Percentiles rank a stretch among this genome's conserved stretches.
phyloP scores from a whole-genome alignment of 805 yeast genomes.

The Saccharomycopsis javanensis region DNA sequence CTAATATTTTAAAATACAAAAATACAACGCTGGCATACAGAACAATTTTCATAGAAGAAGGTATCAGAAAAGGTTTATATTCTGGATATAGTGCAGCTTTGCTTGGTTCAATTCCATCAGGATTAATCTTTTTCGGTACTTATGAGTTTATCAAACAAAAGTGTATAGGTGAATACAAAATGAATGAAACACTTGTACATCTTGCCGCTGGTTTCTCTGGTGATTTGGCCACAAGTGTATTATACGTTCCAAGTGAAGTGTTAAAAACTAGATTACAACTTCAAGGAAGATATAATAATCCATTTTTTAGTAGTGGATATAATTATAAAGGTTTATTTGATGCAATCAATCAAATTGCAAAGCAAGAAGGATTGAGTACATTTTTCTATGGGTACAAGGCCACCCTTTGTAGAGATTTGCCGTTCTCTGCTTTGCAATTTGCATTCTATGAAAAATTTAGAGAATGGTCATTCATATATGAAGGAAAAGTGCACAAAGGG shows the following conservation, averaged over 20 bases:
- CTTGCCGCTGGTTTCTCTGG: conserved; percentile 87
- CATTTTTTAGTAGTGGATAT: conserved; percentile 71
- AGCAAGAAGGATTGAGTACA: conserved; percentile 64
- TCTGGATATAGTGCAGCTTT: conserved; percentile 91
- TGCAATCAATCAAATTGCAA: conserved; percentile 57
- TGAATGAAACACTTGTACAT: conserved; percentile 75
- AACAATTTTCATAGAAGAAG: conserved; percentile 77
- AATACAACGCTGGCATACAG: conserved; percentile 68
- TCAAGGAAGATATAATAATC: conserved; percentile 82
- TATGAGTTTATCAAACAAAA: conserved; percentile 74
- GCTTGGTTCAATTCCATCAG: conserved; percentile 87
- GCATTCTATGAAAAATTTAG: conserved; percentile 88
- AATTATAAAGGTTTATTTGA: conserved; percentile 68
- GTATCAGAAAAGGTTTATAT: conserved; percentile 72
- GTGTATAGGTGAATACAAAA: conserved; percentile 49
- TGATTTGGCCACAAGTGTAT: conserved; percentile 77
- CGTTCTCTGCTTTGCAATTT: conserved; percentile 91
- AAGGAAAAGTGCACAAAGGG: conserved; percentile 23
- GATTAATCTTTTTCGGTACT: conserved; percentile 87
- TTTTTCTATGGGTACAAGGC: conserved; percentile 90
- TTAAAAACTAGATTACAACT: conserved; percentile 86
- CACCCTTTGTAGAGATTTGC: conserved; percentile 83
- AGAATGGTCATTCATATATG: conserved; percentile 41
- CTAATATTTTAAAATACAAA: conserved; percentile 52
- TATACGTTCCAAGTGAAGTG: conserved; percentile 94